These are phyloP conservation scores for Fusarium albidum DNA, from an alignment of 2,329 filamentous ascomycete genomes.

Conservation along the genomic window DNA sequence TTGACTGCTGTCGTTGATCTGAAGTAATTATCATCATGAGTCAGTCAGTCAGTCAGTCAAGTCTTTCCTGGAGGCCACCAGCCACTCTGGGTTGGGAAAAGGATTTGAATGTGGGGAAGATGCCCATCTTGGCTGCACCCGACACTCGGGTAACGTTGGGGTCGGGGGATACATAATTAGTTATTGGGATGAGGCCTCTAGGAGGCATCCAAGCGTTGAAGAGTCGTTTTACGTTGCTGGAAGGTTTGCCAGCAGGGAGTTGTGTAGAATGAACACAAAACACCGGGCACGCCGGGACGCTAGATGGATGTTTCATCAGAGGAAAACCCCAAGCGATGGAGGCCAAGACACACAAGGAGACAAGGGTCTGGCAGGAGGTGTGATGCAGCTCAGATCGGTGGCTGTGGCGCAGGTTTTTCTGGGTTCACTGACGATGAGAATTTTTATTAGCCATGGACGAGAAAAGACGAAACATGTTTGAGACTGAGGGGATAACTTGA, in stretches of 20 bases:
- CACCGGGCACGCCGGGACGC: background rate
- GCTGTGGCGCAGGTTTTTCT: slow-evolving; percentile 18
- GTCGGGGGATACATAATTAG: background rate
- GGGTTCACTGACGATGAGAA: background rate
- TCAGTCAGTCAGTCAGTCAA: too few relatives aligned
- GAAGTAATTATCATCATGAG: too few relatives aligned
- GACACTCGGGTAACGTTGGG: background rate
- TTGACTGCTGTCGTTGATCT: too few relatives aligned
- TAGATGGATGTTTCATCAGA: background rate
- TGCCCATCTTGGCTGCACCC: slow-evolving; percentile 10
- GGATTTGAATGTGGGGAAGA: slow-evolving; percentile 4
- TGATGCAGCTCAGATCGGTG: slow-evolving; percentile 11
- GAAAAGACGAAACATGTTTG: slow-evolving; percentile 3
- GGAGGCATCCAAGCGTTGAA: slow-evolving; percentile 7
- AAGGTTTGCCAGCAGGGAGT: background rate
- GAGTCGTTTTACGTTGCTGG: background rate
- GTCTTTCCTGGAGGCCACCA: slow-evolving; percentile 8
- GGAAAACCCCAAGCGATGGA: background rate
- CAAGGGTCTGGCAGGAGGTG: slow-evolving; percentile 14
- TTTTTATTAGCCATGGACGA: background rate
- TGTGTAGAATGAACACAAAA: background rate
- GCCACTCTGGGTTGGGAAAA: slow-evolving; percentile 6
- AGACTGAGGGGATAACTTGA: background rate
- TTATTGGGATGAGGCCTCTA: background rate
- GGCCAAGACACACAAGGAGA: too few relatives aligned